Evolutionary conservation across 2,329 filamentous ascomycete species (phyloP), one percentile per base, ranked within the genome.

Genomic region (Neocucurbitaria cava): DNA sequence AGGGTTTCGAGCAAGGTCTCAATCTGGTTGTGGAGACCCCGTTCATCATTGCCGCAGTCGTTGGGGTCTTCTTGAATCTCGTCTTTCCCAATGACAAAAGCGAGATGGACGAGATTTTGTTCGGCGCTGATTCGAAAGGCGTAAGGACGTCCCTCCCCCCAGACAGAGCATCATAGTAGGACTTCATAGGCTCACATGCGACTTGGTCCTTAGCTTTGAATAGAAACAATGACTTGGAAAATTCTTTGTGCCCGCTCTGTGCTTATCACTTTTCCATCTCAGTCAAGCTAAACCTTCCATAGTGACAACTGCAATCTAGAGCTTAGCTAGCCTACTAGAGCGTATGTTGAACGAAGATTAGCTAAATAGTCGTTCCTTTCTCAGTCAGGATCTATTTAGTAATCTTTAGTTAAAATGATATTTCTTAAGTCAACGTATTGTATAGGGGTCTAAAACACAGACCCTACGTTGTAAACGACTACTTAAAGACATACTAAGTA

Each of bases 11-110:
- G 53, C 77, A 78, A 52, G 76, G 76, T 0, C 55, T 77, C 38
- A 78, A 77, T 54, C 52, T 78, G 24, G 74, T 76, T 35, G 74
- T 79, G 5, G 70, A 79, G 62, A 78, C 76, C 8, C 77, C 74
- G 0, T 78, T 78, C 52, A 77, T 78, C 50, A 70, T 80, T 45
- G 77, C 78, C 4, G 77, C 59, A 28, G 61, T 71, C 33, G 62
- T 69, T 7, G 65, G 66, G 9, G 59, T 80, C 0, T 75, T 79
- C 35, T 57, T 81, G 57, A 81, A 81, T 56, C 54, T 74, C n/a
- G 65, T 78, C 15, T 57, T 80, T 24, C 76, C 77, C 1, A 66
- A 71, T 45, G 76, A 78, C 21, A 60, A 31, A 11, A 31, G 28
- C 28, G 28, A 31, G 28, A 31, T 31, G 28, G 28, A 31, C 28